Evolutionary conservation across 139 green algal species (phyloP), one percentile per base, ranked within the genome.

Genomic region (Yamagishiella unicocca): DNA sequence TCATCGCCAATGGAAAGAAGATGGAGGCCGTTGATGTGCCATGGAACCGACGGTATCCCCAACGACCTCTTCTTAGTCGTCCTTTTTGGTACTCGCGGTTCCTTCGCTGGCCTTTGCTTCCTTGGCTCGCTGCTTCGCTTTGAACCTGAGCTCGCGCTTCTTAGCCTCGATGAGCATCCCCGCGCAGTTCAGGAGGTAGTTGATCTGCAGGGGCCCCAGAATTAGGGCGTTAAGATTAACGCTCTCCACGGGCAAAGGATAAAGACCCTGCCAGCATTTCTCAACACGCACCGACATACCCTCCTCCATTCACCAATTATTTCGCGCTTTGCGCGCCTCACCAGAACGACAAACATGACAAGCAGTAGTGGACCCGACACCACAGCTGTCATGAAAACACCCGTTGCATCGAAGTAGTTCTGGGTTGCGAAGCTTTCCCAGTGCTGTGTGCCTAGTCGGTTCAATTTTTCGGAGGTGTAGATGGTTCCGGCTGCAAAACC

Each of bases 321-420:
- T 25, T 17, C 12, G 50, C 50, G 12, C 50, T 58, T 17, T 27
- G 17, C 17, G 9, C 9, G 4, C 1, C 89, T 62, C 31, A 93
- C 92, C 90, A 95, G 85, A 19, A 95, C 67, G 4, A 91, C 83
- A n/a, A 95, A 91, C 86, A 93, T 79, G 45, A 78, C 84, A 7
- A 95, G 33, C 14, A 95, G 38, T 50, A 92, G 66, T 24, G 92
- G 90, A 3, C 75, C 90, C 31, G 90, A 93, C 46, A 95, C 92
- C 50, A 95, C 21, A 0, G 78, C 72, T 21, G 40, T 84, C 83
- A 91, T 93, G 70, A 95, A 95, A 0, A 93, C 82, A 12, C 92
- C 92, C 7, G 74, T n/a, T 0, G 22, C 17, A 72, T 95, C 92
- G 83, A 95, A 95, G 76, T 95, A 95, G 54, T 90, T 55, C 62